Evolutionary conservation across 768 basidiomycete species (phyloP), one percentile per base, ranked within the genome.

Genomic region (Solioccasus polychromus): DNA sequence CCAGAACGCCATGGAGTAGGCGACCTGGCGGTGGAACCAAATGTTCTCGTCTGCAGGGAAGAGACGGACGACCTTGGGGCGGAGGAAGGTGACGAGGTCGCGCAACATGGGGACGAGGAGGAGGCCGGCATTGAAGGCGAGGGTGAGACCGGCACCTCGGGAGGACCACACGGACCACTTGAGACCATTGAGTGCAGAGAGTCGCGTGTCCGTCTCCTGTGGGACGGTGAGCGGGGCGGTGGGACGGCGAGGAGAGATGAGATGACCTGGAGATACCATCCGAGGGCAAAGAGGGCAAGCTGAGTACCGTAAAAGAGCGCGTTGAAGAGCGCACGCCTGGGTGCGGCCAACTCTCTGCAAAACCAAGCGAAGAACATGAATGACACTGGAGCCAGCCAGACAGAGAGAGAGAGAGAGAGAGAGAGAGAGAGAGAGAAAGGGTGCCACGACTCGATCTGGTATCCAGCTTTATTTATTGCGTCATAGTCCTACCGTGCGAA

Each of bases 11-110:
- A 94, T 83, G 7, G 87, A 88, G 66, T 96, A 97, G 15, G 93
- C 93, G 35, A 95, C 88, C 61, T 94, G 92, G 46, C 91, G 75
- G 67, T 96, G 92, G 76, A 88, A 92, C 93, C 92, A 94, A 60
- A 95, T 86, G 55, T 90, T 91, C 72, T 95, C 92, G 64, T 97
- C 93, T 47, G 88, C 85, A 14, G 92, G 92, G 73, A 95, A 83
- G 45, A 88, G 69, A 80, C 87, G 86, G n/a, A 80, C 68, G 36
- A 95, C 59, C 54, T 73, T 79, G 17, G 92, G 93, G 28, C 93
- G 85, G 52, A 94, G 68, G 52, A 90, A 67, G 48, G 88, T 86
- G 63, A 95, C 81, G 60, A 91, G 69, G 63, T 94, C 94, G 60
- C 92, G 87, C 46, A 94, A 64, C 83, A 95, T 85, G 26, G 93